Conservation (phyloP, 2,329 filamentous ascomycete species). For the Colletotrichum abscissum region DNA sequence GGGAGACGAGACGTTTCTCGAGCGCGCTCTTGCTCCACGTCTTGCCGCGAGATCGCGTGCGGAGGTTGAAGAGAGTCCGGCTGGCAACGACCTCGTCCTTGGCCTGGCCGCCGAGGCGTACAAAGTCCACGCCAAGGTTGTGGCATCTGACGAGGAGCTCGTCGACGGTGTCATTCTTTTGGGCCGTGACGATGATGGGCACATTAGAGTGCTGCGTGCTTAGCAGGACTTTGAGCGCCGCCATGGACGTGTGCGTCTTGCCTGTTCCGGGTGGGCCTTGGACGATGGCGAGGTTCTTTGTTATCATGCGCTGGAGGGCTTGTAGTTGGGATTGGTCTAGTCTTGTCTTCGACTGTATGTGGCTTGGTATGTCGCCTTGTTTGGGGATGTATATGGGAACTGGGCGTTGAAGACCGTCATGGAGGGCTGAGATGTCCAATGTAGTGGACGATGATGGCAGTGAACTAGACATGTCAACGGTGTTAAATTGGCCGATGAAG, state of each 20-base stretch:
- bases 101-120: conserved; percentile 74
- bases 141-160: conserved; percentile 78
- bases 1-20: conserved; percentile 10
- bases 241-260: conserved; percentile 86
- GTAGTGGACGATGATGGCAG: background rate
- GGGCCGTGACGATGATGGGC: conserved; percentile 83
- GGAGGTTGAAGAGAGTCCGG: conserved; percentile 74
- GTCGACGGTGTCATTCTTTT: conserved; percentile 92
- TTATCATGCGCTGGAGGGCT: conserved; percentile 77
- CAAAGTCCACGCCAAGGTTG: conserved; percentile 64
- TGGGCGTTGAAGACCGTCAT: background rate
- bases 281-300: conserved; percentile 77
- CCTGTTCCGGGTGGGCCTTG: conserved; percentile 83
- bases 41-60: background rate
- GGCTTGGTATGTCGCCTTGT: conserved; percentile 4
- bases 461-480: background rate
- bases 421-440: background rate
- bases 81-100: conserved; percentile 73
- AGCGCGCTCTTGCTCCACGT: conserved; percentile 39
- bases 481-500: conserved; percentile 59
- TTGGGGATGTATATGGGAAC: background rate
- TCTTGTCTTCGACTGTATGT: conserved; percentile 40
- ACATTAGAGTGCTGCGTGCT: conserved; percentile 68
- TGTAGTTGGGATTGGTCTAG: conserved; percentile 79
- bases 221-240: conserved; percentile 74